Percentiles rank a stretch among this genome's conserved stretches.
These are phyloP conservation scores for Aspergillus glaucus DNA, from an alignment of 2,329 filamentous ascomycete species.

Conservation along the genomic window DNA sequence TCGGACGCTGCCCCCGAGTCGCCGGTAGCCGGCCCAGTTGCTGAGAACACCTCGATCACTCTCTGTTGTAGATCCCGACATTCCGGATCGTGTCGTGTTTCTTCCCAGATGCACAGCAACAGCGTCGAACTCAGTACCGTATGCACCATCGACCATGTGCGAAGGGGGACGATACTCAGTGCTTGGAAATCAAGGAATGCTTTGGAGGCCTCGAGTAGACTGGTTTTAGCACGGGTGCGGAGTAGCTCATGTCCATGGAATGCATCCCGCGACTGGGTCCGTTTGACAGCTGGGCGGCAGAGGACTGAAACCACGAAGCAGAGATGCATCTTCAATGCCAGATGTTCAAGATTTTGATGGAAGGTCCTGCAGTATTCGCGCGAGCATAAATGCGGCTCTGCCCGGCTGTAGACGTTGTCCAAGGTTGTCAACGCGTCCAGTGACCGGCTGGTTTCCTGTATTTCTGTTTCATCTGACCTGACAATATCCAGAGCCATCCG, in stretches of 20 bases:
- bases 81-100: constrained; percentile 23
- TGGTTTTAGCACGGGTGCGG: constrained; percentile 17
- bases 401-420: constrained; percentile 43
- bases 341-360: constrained; percentile 49
- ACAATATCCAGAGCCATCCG: constrained; percentile 28
- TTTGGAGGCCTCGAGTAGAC: constrained; percentile 22
- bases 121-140: constrained; percentile 28
- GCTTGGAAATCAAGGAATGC: constrained; percentile 28
- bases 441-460: constrained; percentile 7
- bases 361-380: constrained; percentile 29
- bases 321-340: constrained; percentile 50
- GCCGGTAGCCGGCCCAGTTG: constrained; percentile 9
- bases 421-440: constrained; percentile 36
- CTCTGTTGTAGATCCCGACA: constrained; percentile 23
- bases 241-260: constrained; percentile 8
- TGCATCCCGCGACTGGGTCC: constrained; percentile 4
- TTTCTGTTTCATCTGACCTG: constrained; percentile 36
- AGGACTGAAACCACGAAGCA: constrained; percentile 52
- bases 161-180: constrained; percentile 23
- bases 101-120: constrained; percentile 29
- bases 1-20: constrained; percentile 9
- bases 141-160: constrained; percentile 31
- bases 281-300: constrained; percentile 50
- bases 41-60: constrained; percentile 26
- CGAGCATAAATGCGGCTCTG: constrained; percentile 45